Conservation (phyloP, 2,329 filamentous ascomycete genomes). For the Colletotrichum cordylinicola region DNA sequence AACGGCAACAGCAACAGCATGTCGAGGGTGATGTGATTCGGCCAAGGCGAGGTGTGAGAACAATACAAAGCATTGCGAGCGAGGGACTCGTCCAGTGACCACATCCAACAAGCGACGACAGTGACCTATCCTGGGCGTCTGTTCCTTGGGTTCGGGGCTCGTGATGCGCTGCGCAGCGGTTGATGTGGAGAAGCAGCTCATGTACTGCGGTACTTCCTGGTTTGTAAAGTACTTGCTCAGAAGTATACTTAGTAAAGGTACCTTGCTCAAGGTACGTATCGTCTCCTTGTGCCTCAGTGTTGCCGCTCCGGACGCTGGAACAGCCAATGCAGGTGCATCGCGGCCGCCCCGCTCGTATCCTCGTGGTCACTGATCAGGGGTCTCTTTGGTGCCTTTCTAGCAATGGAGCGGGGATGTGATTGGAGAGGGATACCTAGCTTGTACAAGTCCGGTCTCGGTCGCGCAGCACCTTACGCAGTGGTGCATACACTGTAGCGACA, state of each 20-base stretch:
- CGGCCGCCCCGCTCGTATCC: slow-evolving; percentile 15
- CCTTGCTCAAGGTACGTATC: background rate
- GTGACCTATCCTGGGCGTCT: background rate
- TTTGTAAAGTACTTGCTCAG: background rate
- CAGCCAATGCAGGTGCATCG: slow-evolving; percentile 26
- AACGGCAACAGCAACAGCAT: background rate
- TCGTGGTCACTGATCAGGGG: slow-evolving; percentile 21
- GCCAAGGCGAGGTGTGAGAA: background rate
- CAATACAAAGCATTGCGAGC: background rate
- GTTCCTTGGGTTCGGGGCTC: slow-evolving; percentile 14
- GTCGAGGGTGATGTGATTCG: background rate
- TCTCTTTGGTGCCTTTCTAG: background rate
- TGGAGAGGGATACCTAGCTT: slow-evolving; percentile 18
- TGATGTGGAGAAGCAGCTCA: slow-evolving; percentile 4
- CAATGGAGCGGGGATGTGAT: background rate
- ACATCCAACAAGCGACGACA: background rate
- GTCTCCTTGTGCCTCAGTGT: background rate
- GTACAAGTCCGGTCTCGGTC: slow-evolving; percentile 21
- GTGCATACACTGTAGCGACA: background rate
- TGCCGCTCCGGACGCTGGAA: slow-evolving; percentile 5
- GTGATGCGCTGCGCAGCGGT: slow-evolving; percentile 17
- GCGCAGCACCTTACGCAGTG: background rate
- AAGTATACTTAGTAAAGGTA: background rate
- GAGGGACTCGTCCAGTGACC: background rate
- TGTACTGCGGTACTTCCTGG: background rate